Evolutionary conservation across 257 asterid species (phyloP).

Genomic region (Jacaranda copaia): DNA sequence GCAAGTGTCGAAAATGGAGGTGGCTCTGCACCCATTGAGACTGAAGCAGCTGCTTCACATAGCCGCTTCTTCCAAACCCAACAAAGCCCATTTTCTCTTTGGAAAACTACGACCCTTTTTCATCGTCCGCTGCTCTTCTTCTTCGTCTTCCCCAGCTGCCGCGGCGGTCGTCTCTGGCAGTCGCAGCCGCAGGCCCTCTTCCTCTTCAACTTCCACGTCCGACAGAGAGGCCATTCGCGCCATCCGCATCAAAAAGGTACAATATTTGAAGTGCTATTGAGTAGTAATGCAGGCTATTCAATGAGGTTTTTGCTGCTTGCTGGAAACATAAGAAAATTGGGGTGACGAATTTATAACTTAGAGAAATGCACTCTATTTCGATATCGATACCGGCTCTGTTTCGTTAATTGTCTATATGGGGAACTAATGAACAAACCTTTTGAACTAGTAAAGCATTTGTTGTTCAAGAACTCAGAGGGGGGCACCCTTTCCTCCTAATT

Average conservation of each 20-base stretch:
- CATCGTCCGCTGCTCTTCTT: constrained; percentile 60
- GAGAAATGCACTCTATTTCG: too few species aligned
- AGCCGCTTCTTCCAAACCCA: constrained; percentile 43
- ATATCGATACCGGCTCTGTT: background rate
- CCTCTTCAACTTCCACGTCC: constrained; percentile 66
- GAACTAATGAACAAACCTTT: background rate
- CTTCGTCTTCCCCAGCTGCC: constrained; percentile 48
- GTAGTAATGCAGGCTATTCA: background rate
- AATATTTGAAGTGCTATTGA: background rate
- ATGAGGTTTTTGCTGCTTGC: constrained; percentile 10
- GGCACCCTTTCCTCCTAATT: background rate
- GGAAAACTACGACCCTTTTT: constrained; percentile 40
- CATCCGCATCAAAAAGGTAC: constrained; percentile 82
- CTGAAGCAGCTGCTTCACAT: constrained; percentile 58
- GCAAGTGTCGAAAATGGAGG: constrained; percentile 50
- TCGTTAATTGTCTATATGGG: background rate
- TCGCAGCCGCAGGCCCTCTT: constrained; percentile 59
- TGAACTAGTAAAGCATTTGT: background rate
- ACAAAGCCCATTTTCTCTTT: constrained; percentile 19
- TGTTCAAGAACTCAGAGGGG: constrained; percentile 5
- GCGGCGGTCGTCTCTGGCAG: constrained; percentile 43
- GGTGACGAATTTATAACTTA: background rate
- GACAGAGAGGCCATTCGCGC: constrained; percentile 90
- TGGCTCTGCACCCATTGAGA: constrained; percentile 56
- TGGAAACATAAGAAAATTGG: background rate